phyloP scores from a whole-genome alignment of 768 basidiomycete species.

The Boletellus ananas region DNA sequence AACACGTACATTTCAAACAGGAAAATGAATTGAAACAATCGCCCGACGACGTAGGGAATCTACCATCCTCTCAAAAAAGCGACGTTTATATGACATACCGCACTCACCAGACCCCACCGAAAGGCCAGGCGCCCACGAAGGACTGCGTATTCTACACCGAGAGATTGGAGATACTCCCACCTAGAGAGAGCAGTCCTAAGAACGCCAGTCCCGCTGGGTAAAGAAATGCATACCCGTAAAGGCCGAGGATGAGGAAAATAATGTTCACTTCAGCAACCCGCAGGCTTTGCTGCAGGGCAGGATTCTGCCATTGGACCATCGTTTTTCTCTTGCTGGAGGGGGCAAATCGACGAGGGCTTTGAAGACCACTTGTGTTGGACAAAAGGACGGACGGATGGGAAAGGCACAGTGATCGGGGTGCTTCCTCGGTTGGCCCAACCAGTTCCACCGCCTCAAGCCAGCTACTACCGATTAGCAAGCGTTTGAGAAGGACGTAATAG shows the following conservation, averaged over 20 bases:
- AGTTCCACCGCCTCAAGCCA: too few species aligned
- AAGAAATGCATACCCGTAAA: conserved; percentile 20
- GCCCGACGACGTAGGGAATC: conserved; percentile 27
- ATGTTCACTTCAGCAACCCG: neutral
- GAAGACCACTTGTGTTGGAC: neutral
- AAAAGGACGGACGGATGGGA: neutral
- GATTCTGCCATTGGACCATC: conserved; percentile 22
- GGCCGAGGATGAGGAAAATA: conserved; percentile 14
- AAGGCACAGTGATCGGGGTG: neutral
- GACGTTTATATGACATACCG: neutral
- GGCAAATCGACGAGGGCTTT: neutral
- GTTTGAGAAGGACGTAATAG: too few species aligned
- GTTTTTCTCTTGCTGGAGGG: neutral
- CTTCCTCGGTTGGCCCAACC: too few species aligned
- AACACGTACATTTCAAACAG: conserved; percentile 17
- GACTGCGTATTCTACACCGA: conserved; percentile 21
- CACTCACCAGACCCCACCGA: conserved; percentile 25
- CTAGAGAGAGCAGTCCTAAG: conserved; percentile 1
- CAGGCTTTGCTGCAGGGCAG: conserved; percentile 4
- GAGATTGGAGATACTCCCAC: conserved; percentile 24
- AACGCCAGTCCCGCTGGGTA: too few species aligned
- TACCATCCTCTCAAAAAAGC: neutral
- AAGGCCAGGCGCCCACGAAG: conserved; percentile 22
- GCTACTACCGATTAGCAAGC: too few species aligned
- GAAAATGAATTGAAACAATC: conserved; percentile 11